phyloP scores from a whole-genome alignment of 1,139 yeast genomes.

The Pichia sp. region DNA sequence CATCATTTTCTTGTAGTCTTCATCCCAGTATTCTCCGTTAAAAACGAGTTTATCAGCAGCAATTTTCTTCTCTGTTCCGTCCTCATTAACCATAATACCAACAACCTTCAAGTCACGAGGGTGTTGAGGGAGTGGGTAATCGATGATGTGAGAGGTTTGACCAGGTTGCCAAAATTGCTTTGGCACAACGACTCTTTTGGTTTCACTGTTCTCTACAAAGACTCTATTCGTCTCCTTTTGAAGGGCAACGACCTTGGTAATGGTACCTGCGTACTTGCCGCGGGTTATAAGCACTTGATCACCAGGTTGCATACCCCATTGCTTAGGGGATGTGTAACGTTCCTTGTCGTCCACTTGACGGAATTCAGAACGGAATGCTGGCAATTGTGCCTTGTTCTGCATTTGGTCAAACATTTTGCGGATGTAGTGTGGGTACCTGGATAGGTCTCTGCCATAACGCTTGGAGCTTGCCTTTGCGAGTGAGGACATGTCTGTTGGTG shows the following conservation, averaged over 20 bases:
- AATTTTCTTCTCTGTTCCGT: conserved; percentile 52
- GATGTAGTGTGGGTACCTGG: conserved; percentile 23
- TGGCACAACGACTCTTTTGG: conserved; percentile 51
- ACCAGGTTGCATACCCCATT: conserved; percentile 52
- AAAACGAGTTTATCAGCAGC: conserved; percentile 72
- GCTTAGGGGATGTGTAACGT: conserved; percentile 32
- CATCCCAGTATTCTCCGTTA: conserved; percentile 65
- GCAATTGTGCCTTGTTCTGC: conserved; percentile 25
- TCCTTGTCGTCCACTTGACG: conserved; percentile 31
- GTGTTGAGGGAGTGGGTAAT: conserved; percentile 50
- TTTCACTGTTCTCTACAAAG: conserved; percentile 50
- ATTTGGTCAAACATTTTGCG: conserved; percentile 23
- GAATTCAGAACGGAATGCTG: conserved; percentile 21
- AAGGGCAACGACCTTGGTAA: conserved; percentile 49
- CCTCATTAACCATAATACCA: conserved; percentile 62
- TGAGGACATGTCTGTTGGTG: conserved; percentile 11
- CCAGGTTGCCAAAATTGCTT: conserved; percentile 67
- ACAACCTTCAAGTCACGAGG: conserved; percentile 67
- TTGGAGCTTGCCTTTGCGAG: conserved; percentile 7
- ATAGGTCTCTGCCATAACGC: conserved; percentile 24
- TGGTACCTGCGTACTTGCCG: conserved; percentile 67
- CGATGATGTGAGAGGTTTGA: conserved; percentile 61
- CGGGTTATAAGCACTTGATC: conserved; percentile 58
- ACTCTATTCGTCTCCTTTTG: conserved; percentile 44
- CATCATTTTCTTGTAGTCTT: conserved; percentile 63